Evolutionary conservation across 148 eudicot species (phyloP).

Genomic region (Vaccinium darrowii): DNA sequence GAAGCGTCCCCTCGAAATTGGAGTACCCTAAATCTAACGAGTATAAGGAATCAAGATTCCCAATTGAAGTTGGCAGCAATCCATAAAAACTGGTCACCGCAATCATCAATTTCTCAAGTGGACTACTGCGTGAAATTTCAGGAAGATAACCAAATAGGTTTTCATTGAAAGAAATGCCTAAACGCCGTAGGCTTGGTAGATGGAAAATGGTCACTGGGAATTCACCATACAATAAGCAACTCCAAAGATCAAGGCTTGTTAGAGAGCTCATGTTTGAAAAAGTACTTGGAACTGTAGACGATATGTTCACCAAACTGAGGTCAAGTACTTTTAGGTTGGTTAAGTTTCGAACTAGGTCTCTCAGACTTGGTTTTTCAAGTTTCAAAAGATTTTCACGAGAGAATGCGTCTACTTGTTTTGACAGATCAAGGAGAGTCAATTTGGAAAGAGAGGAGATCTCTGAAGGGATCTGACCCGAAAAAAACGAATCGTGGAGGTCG

Average conservation of each 20-base stretch:
- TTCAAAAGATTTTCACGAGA: neutral
- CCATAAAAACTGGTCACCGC: too few species aligned
- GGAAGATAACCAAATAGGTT: too few species aligned
- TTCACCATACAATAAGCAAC: slow-evolving; percentile 29
- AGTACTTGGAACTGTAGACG: slow-evolving; percentile 23
- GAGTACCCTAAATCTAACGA: neutral
- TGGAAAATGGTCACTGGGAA: slow-evolving; percentile 27
- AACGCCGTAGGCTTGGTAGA: slow-evolving; percentile 24
- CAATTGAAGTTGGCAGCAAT: too few species aligned
- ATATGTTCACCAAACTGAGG: slow-evolving; percentile 21
- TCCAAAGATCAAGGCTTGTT: neutral
- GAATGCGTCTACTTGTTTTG: neutral
- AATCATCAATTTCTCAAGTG: too few species aligned
- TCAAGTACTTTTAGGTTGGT: slow-evolving; percentile 17
- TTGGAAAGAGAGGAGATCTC: neutral
- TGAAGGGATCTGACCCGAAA: neutral
- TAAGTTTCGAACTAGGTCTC: slow-evolving; percentile 18
- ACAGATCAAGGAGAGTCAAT: neutral
- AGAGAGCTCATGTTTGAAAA: slow-evolving; percentile 24
- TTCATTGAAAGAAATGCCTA: slow-evolving; percentile 8
- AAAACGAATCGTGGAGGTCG: neutral
- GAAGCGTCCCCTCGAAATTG: neutral
- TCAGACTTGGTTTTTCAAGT: slow-evolving; percentile 22
- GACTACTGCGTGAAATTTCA: too few species aligned
- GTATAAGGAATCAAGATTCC: too few species aligned